Base-by-base conservation (phyloP, 129 eudicot species). In the Flaveria trinervia region DNA sequence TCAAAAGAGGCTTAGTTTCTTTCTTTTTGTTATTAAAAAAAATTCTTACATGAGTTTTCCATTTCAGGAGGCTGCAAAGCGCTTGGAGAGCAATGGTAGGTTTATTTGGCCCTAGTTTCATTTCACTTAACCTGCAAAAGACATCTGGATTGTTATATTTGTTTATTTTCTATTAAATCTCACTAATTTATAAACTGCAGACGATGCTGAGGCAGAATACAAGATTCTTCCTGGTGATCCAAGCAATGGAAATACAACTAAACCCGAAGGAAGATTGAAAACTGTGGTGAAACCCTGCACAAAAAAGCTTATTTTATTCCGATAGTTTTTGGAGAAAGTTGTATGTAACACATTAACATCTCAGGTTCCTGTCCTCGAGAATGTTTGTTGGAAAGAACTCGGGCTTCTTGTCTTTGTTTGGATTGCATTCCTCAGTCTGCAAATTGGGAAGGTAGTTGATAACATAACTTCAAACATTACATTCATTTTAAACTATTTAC, bases 371-470 rank as follows among this genome's bases (percentile, higher is more conserved):
- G 9, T 94, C 44, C 4, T 84, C 16, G 89, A 91, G 76, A 94
- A 94, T 78, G 92, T 91, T 77, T 85, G 88, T 84, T 94, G 98
- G 98, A 94, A 94, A 80, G 97, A 94, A 83, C 78, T 84, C 20
- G 97, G 96, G 75, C 97, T 94, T 76, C 96, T 94, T 56, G 61
- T 36, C 71, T 87, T 89, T 71, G 98, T 94, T 77, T 94, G 98
- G 98, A 13, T 89, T 28, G 84, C 96, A 22, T 94, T 89, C 72
- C 97, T 94, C 44, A 85, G 71, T 1, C 75, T 94, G 84, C 98
- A 94, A 77, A 70, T 94, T n/a, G 70, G 62, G 67, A 94, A 91
- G 97, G 98, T 93, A 80, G 22, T 44, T 7, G 15, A 9, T 46
- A 64, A 26, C 26, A 43, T 6, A 46, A 9, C 30, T 4, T 33